Evolutionary conservation across 1,284 basidiomycete species (phyloP).

Genomic region (Inonotus obliquus): DNA sequence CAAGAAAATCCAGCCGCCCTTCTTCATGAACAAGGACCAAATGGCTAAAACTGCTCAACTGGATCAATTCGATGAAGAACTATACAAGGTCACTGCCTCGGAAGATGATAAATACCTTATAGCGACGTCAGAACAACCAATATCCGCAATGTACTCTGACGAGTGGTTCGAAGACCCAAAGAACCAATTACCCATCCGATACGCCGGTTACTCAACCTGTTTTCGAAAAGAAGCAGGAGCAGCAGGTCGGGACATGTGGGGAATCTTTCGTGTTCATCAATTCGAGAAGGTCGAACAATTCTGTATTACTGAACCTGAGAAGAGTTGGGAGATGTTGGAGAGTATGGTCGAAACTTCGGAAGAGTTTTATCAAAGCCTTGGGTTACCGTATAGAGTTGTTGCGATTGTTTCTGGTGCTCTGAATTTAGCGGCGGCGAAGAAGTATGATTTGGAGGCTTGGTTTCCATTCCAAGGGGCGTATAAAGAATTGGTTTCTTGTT

Average conservation of each 20-base stretch:
- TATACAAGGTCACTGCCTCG: constrained; percentile 76
- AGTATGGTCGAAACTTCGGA: constrained; percentile 87
- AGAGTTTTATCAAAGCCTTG: constrained; percentile 94
- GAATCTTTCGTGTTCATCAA: constrained; percentile 99
- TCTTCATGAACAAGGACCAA: constrained; percentile 97
- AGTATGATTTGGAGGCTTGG: constrained; percentile 98
- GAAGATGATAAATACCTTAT: constrained; percentile 96
- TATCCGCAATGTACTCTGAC: constrained; percentile 91
- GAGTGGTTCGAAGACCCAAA: constrained; percentile 97
- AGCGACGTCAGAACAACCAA: constrained; percentile 97
- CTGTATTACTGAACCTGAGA: constrained; percentile 89
- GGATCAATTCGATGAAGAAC: constrained; percentile 96
- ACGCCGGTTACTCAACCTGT: constrained; percentile 88
- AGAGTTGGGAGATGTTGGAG: constrained; percentile 94
- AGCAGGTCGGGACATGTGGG: constrained; percentile 98
- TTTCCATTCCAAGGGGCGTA: constrained; percentile 97
- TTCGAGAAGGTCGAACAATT: constrained; percentile 99
- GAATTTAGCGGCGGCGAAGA: constrained; percentile 95
- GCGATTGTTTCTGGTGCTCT: constrained; percentile 96
- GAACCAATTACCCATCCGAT: constrained; percentile 85
- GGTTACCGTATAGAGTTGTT: constrained; percentile 87
- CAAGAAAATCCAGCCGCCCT: constrained; percentile 96
- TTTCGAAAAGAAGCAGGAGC: constrained; percentile 99
- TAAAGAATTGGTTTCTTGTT: constrained; percentile 93
- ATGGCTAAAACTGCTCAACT: constrained; percentile 98